phyloP scores from a whole-genome alignment of 2,329 filamentous ascomycete species.

The Stachybotrys chartarum region DNA sequence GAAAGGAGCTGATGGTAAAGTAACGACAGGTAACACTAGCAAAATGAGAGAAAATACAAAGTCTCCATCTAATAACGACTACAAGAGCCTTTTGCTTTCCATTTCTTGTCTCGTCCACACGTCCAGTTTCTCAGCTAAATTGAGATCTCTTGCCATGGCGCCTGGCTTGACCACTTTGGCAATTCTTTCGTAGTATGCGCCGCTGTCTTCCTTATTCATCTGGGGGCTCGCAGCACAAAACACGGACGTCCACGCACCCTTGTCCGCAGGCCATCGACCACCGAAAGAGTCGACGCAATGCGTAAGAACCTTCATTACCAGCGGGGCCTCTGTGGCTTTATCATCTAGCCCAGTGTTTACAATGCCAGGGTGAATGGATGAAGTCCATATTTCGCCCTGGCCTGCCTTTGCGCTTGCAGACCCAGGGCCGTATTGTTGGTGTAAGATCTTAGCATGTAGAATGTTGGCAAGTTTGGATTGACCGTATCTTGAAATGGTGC shows the following conservation, averaged over 20 bases:
- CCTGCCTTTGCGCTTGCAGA: conserved; percentile 1
- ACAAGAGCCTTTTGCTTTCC: too few relatives aligned
- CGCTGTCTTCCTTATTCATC: background rate
- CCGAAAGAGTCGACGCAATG: background rate
- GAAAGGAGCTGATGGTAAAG: too few relatives aligned
- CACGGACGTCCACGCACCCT: background rate
- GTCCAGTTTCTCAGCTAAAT: background rate
- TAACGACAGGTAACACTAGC: too few relatives aligned
- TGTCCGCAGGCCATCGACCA: conserved; percentile 3
- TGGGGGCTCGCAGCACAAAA: background rate
- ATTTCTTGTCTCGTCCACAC: background rate
- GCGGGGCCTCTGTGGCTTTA: background rate
- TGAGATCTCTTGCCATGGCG: background rate
- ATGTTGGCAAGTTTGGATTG: conserved; percentile 12
- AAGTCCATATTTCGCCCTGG: conserved; percentile 5
- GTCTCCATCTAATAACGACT: too few relatives aligned
- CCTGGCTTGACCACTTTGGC: background rate
- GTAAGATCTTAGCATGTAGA: conserved; percentile 5
- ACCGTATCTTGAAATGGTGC: conserved; percentile 4
- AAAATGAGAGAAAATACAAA: too few relatives aligned
- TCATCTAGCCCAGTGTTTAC: conserved; percentile 6
- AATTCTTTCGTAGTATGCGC: background rate
- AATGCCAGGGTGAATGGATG: conserved; percentile 7
- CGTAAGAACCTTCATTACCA: background rate
- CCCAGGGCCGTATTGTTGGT: conserved; percentile 7